Base-by-base conservation (phyloP, 2,329 filamentous ascomycete species). In the Fonsecaea pedrosoi region DNA sequence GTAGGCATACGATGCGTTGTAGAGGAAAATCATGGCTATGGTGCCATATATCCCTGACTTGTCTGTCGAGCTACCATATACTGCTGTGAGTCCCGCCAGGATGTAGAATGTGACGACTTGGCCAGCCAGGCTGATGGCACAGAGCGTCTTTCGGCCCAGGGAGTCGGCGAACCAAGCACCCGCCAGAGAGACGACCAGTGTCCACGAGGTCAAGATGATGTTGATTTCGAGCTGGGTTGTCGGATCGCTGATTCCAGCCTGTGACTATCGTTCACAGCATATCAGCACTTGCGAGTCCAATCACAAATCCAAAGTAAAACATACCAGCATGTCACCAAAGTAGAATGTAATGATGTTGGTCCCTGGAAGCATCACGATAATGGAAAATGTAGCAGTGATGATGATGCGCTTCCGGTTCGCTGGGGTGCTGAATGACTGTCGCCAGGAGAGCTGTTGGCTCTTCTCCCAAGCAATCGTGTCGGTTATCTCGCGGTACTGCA, bases 171-270 rank as follows among this genome's bases (percentile, higher is more conserved):
- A 75, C 10, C 79, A 78, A 1, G 82, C 84, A 0, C 82, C 83
- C 1, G 73, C 37, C 0, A 85, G 70, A 32, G 78, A 74, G 60
- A 78, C 79, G 6, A 75, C 73, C 0, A 86, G 74, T 58, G 82
- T 85, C 79, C 79, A 86, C 2, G 78, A 80, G 62, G 84, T 84
- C 12, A 86, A 74, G 2, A 84, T 80, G 45, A 86, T 80, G 55
- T 85, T 86, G 79, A 78, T 69, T 82, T 75, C 75, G 1, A 84
- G 76, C 64, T 85, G 83, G 1, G 78, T 77, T 3, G 75, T 77
- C 0, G 76, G 71, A 65, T 81, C 74, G 1, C 76, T 80, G 50
- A 85, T 80, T 1, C 83, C 83, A 3, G 82, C 82, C n/a, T 77
- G 80, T 38, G 59, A 25, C 45, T 50, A n/a, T 25, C 10, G 15